A percentile compares a stretch with the other conserved stretches of the same genome.
Evolutionary conservation across 345 rosid species (phyloP).

Genomic region (Eucalyptus microcorys): DNA sequence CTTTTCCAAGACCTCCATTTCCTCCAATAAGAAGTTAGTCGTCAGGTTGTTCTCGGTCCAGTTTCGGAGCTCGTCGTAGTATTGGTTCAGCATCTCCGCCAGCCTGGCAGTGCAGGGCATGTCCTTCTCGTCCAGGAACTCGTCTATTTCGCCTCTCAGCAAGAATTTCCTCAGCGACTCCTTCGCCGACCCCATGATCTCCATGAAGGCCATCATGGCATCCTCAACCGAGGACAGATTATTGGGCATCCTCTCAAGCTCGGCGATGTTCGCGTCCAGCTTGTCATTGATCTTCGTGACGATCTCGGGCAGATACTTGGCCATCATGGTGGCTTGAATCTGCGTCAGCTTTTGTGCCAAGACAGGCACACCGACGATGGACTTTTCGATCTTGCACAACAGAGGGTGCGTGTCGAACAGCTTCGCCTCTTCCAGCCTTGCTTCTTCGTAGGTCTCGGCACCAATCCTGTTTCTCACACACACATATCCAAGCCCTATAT

Average conservation of each 20-base stretch:
- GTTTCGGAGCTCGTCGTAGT: neutral
- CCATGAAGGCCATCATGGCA: slow-evolving; percentile 22
- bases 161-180: slow-evolving; percentile 26
- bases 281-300: slow-evolving; percentile 15
- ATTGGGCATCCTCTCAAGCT: slow-evolving; percentile 11
- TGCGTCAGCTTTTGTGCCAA: slow-evolving; percentile 15
- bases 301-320: slow-evolving; percentile 13
- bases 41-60: neutral
- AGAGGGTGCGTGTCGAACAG: slow-evolving; percentile 2
- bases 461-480: slow-evolving; percentile 34
- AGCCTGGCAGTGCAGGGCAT: slow-evolving; percentile 15
- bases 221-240: slow-evolving; percentile 9
- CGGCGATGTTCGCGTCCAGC: neutral
- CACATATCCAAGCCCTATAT: slow-evolving; percentile 30
- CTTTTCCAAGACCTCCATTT: slow-evolving; percentile 9
- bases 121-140: slow-evolving; percentile 11
- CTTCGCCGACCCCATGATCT: slow-evolving; percentile 19
- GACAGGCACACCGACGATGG: slow-evolving; percentile 21
- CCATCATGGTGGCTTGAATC: slow-evolving; percentile 15
- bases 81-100: slow-evolving; percentile 5
- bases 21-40: slow-evolving; percentile 1
- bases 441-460: slow-evolving; percentile 16
- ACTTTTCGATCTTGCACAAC: slow-evolving; percentile 12
- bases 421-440: slow-evolving; percentile 2
- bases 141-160: slow-evolving; percentile 26